Percentiles rank a stretch among this genome's conserved stretches.
Conservation (phyloP, 306 rosid genomes). For the Benincasa hispida region DNA sequence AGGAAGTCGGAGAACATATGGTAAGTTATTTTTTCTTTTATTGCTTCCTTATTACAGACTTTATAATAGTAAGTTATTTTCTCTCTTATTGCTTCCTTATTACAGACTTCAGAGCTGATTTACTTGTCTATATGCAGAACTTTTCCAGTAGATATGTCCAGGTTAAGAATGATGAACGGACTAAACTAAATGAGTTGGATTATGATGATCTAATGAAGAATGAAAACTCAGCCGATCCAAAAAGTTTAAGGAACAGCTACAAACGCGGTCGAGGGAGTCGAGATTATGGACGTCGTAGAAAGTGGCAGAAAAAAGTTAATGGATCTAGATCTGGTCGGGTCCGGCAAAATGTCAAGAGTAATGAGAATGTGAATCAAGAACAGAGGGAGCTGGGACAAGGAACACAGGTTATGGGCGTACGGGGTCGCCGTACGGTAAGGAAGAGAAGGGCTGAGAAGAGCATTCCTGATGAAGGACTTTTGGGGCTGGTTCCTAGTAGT, state of each 20-base stretch:
- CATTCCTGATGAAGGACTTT: slow-evolving; percentile 46
- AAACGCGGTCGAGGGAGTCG: slow-evolving; percentile 63
- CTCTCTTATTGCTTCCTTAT: neutral
- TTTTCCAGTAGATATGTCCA: slow-evolving; percentile 48
- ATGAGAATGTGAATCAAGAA: slow-evolving; percentile 34
- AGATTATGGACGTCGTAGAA: slow-evolving; percentile 63
- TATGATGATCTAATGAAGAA: slow-evolving; percentile 24
- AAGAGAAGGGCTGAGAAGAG: slow-evolving; percentile 61
- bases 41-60: neutral
- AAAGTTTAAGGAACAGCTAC: slow-evolving; percentile 33
- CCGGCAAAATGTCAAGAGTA: slow-evolving; percentile 28
- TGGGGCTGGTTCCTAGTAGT: slow-evolving; percentile 22
- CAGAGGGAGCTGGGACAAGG: slow-evolving; percentile 38
- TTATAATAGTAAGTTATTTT: slow-evolving; percentile 24
- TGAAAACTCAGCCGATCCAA: slow-evolving; percentile 33
- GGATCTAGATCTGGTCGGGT: slow-evolving; percentile 31
- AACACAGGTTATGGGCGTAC: slow-evolving; percentile 50
- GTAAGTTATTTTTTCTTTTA: slow-evolving; percentile 30
- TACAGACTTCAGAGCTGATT: neutral
- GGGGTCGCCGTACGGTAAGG: slow-evolving; percentile 89
- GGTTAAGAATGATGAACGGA: slow-evolving; percentile 35
- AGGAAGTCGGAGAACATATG: slow-evolving; percentile 29
- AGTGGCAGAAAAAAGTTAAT: slow-evolving; percentile 32
- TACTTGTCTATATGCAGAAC: slow-evolving; percentile 29
- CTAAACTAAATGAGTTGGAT: slow-evolving; percentile 31